phyloP scores from a whole-genome alignment of 441 rosid species.

The Metrosideros polymorpha region DNA sequence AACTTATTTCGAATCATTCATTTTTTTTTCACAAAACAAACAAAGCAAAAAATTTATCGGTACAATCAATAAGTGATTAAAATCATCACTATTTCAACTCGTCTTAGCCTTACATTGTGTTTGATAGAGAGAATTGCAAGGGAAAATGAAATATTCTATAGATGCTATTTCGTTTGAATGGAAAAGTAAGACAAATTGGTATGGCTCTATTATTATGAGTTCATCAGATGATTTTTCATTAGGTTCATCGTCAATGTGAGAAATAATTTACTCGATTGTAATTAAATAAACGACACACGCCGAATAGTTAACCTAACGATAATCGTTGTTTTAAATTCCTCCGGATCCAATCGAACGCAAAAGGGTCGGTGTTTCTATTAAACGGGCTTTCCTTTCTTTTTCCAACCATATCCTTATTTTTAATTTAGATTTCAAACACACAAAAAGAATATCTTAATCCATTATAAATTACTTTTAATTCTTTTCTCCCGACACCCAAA shows the following conservation, averaged over 20 bases:
- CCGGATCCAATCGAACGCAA: not conserved
- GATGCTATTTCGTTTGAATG: too few relatives aligned
- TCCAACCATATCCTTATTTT: not conserved
- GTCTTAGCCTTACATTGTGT: not conserved
- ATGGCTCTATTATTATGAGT: too few relatives aligned
- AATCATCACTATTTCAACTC: not conserved
- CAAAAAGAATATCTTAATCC: not conserved
- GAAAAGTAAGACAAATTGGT: too few relatives aligned
- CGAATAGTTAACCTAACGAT: not conserved
- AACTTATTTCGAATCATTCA: too few relatives aligned
- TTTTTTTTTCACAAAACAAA: fast-evolving
- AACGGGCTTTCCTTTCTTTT: not conserved
- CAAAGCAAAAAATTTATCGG: fast-evolving
- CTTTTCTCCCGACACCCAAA: not conserved
- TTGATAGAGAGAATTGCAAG: too few relatives aligned
- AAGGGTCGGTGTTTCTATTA: too few relatives aligned
- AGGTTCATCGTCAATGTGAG: fast-evolving
- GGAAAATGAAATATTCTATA: too few relatives aligned
- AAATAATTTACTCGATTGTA: too few relatives aligned
- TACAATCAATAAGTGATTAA: fast-evolving
- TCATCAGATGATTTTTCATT: too few relatives aligned
- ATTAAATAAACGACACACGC: too few relatives aligned
- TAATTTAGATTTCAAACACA: not conserved
- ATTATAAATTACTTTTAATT: not conserved
- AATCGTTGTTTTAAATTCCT: not conserved